Percentiles rank a stretch among this genome's conserved stretches.
Evolutionary conservation across 768 basidiomycete genomes (phyloP).

Genomic region (Phanerochaete sordida): DNA sequence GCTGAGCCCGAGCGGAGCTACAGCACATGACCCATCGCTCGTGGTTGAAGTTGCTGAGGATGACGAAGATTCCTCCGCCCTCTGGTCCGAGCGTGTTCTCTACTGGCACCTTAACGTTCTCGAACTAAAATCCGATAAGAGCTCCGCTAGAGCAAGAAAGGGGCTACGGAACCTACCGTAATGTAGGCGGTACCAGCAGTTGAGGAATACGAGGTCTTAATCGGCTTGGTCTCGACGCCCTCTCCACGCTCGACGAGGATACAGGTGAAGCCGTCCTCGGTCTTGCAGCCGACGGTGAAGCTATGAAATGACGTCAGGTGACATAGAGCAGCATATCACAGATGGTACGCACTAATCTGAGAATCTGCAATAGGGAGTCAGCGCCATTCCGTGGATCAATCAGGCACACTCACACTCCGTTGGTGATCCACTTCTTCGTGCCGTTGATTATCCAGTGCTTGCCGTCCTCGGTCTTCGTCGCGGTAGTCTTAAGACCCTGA

Average conservation of each 20-base stretch:
- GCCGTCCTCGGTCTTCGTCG: constrained; percentile 77
- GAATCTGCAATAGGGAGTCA: constrained; percentile 29
- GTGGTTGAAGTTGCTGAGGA: constrained; percentile 88
- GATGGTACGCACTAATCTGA: constrained; percentile 27
- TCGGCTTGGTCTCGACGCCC: constrained; percentile 79
- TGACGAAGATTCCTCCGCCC: constrained; percentile 67
- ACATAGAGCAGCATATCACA: neutral
- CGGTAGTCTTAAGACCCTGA: constrained; percentile 71
- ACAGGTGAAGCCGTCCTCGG: constrained; percentile 75
- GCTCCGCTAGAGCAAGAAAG: too few species aligned
- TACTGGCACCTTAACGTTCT: constrained; percentile 81
- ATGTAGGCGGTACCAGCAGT: constrained; percentile 85
- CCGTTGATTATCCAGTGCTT: constrained; percentile 84
- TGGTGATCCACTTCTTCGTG: constrained; percentile 88
- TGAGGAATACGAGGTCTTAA: constrained; percentile 88
- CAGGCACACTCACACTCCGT: constrained; percentile 46
- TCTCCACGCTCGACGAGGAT: constrained; percentile 81
- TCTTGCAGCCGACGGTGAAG: constrained; percentile 74
- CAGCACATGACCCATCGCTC: constrained; percentile 93
- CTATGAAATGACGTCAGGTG: constrained; percentile 27
- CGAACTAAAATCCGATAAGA: too few species aligned
- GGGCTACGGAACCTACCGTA: too few species aligned
- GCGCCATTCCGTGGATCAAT: neutral
- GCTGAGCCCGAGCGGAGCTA: constrained; percentile 59
- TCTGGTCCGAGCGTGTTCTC: constrained; percentile 84